Evolutionary conservation across 2,329 filamentous ascomycete genomes (phyloP), one percentile per base, ranked within the genome.

Genomic region (Botrytis tulipae): DNA sequence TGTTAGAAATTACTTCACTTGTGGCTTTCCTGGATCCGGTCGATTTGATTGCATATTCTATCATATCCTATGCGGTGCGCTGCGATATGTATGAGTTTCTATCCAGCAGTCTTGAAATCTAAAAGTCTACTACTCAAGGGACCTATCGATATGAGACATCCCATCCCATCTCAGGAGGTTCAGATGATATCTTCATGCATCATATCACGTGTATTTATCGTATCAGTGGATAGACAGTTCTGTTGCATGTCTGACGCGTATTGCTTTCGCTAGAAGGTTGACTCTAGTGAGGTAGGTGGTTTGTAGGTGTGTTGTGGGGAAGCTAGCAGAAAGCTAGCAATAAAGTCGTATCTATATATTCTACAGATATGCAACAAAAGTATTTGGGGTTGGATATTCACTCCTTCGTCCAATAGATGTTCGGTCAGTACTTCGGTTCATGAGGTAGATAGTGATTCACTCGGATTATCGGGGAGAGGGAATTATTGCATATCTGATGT

Each of bases 211-310:
- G n/a, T 8, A 32, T 54, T 54, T 54, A 8, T 54, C 12, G 2
- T 29, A 54, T 29, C 12, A 16, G 14, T n/a, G n/a, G 1, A 8
- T 16, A 57, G 14, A 29, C n/a, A 7, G 25, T 29, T 57, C 3
- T 57, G 51, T 57, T 57, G 51, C n/a, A 32, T 29, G 7, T 29
- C 51, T 57, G n/a, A 57, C n/a, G n/a, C n/a, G n/a, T 57, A 57
- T 57, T 29, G n/a, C 6, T 57, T 57, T 18, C 51, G n/a, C n/a
- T 57, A 8, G n/a, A 57, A 5, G 14, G 2, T 29, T 29, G 14
- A 54, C 2, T 4, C n/a, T 7, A 54, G 12, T 6, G 1, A 18
- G 14, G 0, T 3, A 29, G 51, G 0, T 54, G 6, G 51, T 6
- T 54, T 5, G 4, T 29, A 7, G 2, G 3, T 16, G 14, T 54